Evolutionary conservation across 768 basidiomycete species (phyloP).

Genomic region (Tricholomella constricta): DNA sequence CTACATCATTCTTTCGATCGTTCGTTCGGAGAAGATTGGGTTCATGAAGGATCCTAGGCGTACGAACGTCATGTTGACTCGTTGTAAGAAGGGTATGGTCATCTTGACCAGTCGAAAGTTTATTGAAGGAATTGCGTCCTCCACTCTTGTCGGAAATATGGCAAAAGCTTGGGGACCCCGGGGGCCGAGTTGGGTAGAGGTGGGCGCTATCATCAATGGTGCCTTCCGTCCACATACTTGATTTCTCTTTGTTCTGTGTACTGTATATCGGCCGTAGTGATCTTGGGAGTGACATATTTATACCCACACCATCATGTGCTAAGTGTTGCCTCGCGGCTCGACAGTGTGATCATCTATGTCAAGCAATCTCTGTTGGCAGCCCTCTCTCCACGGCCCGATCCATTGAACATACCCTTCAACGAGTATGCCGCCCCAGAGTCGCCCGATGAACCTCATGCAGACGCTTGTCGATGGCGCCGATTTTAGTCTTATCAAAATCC

Average conservation of each 20-base stretch:
- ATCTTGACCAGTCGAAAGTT: constrained; percentile 60
- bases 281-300: background rate
- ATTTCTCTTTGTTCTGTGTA: background rate
- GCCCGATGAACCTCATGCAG: constrained; percentile 23
- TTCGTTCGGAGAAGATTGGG: constrained; percentile 61
- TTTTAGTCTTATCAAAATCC: constrained; percentile 25
- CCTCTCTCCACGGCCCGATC: background rate
- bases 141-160: constrained; percentile 35
- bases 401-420: background rate
- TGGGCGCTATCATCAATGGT: constrained; percentile 6
- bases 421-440: constrained; percentile 17
- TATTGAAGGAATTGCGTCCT: constrained; percentile 37
- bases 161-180: constrained; percentile 21
- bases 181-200: constrained; percentile 19
- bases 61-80: constrained; percentile 75
- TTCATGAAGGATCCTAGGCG: constrained; percentile 62
- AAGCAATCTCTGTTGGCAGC: background rate
- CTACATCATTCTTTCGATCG: constrained; percentile 71
- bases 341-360: too few species aligned
- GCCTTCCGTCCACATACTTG: constrained; percentile 10
- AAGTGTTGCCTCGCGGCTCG: too few species aligned
- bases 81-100: constrained; percentile 69
- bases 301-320: too few species aligned
- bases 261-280: too few species aligned
- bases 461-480: constrained; percentile 33